These are phyloP conservation scores for Metschnikowia chrysomelidarum DNA, from an alignment of 805 yeast species.

Conservation along the genomic window DNA sequence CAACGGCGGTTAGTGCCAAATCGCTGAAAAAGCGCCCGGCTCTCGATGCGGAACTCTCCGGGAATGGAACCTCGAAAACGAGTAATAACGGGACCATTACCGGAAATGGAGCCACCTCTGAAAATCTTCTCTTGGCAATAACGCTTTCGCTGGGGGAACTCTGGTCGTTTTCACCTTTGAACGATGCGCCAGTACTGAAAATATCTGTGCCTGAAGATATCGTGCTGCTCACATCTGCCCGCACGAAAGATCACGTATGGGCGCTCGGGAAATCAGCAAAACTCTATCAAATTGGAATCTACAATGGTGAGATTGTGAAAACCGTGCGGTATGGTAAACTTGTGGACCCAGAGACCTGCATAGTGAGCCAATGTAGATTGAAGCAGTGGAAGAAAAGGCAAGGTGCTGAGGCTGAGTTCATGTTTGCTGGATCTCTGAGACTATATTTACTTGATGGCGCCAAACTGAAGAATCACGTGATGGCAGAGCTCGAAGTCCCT, in stretches of 20 bases:
- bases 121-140: constrained; percentile 27
- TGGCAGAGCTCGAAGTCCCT: constrained; percentile 18
- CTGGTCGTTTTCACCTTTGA: constrained; percentile 43
- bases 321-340: constrained; percentile 18
- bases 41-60: constrained; percentile 1
- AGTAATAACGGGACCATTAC: not conserved
- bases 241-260: constrained; percentile 22
- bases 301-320: constrained; percentile 24
- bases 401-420: constrained; percentile 13
- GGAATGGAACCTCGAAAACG: constrained; percentile 3
- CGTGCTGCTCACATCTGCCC: constrained; percentile 18
- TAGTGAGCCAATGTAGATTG: constrained; percentile 20
- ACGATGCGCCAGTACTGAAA: constrained; percentile 38
- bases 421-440: constrained; percentile 27
- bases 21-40: constrained; percentile 6
- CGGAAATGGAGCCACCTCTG: not conserved
- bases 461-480: constrained; percentile 23
- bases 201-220: constrained; percentile 23
- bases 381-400: constrained; percentile 6
- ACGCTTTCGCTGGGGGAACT: constrained; percentile 37
- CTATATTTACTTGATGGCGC: constrained; percentile 29
- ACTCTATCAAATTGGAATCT: constrained; percentile 26
- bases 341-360: constrained; percentile 22
- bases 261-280: constrained; percentile 19
- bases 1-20: constrained; percentile 6